Evolutionary conservation across 1,284 basidiomycete species (phyloP).

Genomic region (Ganoderma sinense): DNA sequence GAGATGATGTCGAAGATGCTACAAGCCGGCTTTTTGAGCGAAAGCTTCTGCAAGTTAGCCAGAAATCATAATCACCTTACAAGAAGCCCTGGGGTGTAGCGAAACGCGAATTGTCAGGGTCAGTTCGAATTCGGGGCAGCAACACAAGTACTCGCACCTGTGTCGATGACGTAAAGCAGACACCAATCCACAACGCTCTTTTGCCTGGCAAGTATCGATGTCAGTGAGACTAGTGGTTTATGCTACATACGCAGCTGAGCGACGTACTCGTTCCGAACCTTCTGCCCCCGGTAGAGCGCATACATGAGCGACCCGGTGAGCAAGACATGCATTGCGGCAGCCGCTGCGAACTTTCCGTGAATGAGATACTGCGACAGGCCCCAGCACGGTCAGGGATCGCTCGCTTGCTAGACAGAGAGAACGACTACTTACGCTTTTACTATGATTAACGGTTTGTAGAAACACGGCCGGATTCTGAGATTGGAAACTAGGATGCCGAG

Average conservation of each 20-base stretch:
- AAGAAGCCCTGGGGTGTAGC: neutral
- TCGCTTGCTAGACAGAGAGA: neutral
- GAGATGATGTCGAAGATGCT: neutral
- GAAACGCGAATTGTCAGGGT: neutral
- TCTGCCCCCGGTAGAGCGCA: neutral
- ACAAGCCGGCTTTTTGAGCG: neutral
- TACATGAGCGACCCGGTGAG: neutral
- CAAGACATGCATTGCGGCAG: neutral
- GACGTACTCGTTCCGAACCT: neutral
- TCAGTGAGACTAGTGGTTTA: neutral
- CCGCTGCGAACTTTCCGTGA: neutral
- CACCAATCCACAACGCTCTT: neutral
- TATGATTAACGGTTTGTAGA: neutral
- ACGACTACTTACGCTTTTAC: neutral
- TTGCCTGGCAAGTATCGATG: too few relatives aligned
- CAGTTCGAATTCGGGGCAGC: too few relatives aligned
- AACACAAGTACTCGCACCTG: too few relatives aligned
- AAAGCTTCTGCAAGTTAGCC: neutral
- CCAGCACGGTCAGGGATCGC: neutral
- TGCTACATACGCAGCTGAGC: too few relatives aligned
- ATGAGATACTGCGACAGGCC: neutral
- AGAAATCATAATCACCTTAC: neutral
- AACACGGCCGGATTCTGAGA: neutral
- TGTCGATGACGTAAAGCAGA: neutral
- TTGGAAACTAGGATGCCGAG: neutral